Evolutionary conservation across 352 stramenopile genomes (phyloP).

Genomic region (Globisporangium apiculatum): DNA sequence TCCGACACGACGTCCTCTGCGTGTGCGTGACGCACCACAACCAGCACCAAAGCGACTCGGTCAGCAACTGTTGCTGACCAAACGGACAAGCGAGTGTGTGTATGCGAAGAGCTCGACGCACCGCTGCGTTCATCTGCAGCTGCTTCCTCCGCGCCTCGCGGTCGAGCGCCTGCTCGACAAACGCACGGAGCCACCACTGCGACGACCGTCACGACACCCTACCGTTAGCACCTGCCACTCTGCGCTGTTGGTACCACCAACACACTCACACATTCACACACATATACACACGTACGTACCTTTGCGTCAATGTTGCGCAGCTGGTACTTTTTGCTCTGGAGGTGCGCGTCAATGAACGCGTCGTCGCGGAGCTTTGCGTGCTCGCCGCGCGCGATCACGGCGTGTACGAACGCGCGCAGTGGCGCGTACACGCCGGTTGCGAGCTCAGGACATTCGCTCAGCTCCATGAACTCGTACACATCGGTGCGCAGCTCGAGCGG

Average conservation of each 20-base stretch:
- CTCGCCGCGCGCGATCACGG: slow-evolving; percentile 28
- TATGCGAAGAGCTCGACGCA: slow-evolving; percentile 1
- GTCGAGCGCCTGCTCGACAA: slow-evolving; percentile 68
- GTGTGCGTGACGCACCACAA: background rate
- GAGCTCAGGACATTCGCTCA: slow-evolving; percentile 53
- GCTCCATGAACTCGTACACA: slow-evolving; percentile 81
- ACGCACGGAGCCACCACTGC: slow-evolving; percentile 70
- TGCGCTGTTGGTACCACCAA: too few species aligned
- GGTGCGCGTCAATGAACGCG: slow-evolving; percentile 40
- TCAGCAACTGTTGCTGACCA: background rate
- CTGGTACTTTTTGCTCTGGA: slow-evolving; percentile 50
- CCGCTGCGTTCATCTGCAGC: slow-evolving; percentile 32
- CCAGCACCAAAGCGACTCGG: background rate
- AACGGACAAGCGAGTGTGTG: background rate
- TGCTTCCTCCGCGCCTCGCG: slow-evolving; percentile 46
- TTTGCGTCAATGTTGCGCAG: slow-evolving; percentile 58
- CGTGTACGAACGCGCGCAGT: slow-evolving; percentile 49
- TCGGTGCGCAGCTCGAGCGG: slow-evolving; percentile 57
- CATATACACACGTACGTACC: background rate
- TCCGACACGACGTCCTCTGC: slow-evolving; percentile 41
- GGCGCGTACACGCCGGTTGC: slow-evolving; percentile 43
- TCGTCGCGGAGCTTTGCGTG: slow-evolving; percentile 52
- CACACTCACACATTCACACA: background rate
- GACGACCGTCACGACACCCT: background rate
- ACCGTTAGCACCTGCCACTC: too few species aligned